A percentile compares a stretch with the other conserved stretches of the same genome.
Conservation (phyloP, 2,329 filamentous ascomycete species). For the Fusarium sp. region DNA sequence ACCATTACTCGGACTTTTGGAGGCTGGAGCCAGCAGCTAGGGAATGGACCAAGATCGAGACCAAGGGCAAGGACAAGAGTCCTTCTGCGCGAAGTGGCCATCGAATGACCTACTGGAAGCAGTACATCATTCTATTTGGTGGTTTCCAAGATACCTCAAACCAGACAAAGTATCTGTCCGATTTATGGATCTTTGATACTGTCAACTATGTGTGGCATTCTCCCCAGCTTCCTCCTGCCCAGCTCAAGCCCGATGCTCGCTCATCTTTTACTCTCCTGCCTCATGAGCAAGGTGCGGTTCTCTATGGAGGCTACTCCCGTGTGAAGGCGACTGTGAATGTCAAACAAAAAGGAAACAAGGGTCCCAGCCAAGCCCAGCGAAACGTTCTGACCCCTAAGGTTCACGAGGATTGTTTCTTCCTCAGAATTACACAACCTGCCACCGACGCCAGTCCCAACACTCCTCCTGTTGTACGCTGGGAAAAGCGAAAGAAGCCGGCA, state of each 20-base stretch:
- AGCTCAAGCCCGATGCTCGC: slow-evolving; percentile 88
- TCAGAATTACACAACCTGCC: slow-evolving; percentile 81
- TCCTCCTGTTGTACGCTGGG: slow-evolving; percentile 85
- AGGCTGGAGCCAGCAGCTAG: slow-evolving; percentile 83
- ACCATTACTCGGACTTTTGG: slow-evolving; percentile 99
- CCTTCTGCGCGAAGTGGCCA: slow-evolving; percentile 91
- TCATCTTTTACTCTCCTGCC: slow-evolving; percentile 94
- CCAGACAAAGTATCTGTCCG: slow-evolving; percentile 91
- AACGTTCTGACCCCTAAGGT: slow-evolving; percentile 88
- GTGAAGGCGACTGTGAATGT: slow-evolving; percentile 78
- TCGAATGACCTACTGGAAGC: slow-evolving; percentile 96
- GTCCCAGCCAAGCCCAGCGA: slow-evolving; percentile 70
- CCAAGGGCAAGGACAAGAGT: slow-evolving; percentile 78
- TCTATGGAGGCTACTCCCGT: slow-evolving; percentile 94
- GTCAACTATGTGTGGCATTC: slow-evolving; percentile 86
- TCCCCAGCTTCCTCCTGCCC: slow-evolving; percentile 79
- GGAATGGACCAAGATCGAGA: slow-evolving; percentile 93
- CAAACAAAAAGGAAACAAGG: slow-evolving; percentile 68
- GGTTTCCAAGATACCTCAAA: slow-evolving; percentile 98
- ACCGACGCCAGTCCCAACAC: slow-evolving; percentile 74
- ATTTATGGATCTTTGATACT: slow-evolving; percentile 97
- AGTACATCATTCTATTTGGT: slow-evolving; percentile 95
- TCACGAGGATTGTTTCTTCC: slow-evolving; percentile 94
- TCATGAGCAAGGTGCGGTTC: slow-evolving; percentile 87
- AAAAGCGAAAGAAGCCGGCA: slow-evolving; percentile 89